Evolutionary conservation across 1,284 basidiomycete species (phyloP), one percentile per base, ranked within the genome.

Genomic region (Sanghuangporus sanghuang): DNA sequence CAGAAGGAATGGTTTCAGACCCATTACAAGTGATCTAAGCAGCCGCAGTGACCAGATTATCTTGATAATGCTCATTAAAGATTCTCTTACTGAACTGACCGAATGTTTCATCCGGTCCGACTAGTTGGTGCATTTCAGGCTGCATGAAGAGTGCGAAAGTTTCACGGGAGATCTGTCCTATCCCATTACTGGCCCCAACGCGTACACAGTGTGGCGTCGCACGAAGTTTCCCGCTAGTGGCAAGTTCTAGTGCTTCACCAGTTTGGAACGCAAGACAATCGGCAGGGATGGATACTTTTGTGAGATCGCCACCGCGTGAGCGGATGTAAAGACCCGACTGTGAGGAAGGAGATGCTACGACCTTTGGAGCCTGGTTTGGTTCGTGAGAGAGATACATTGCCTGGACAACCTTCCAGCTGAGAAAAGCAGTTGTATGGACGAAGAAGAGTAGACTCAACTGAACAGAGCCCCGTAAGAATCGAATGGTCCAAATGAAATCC

Each of bases 131-230:
- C 5, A 89, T 87, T 72, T 96, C 86, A 1, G 95, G 95, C 75
- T 96, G 94, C 85, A 97, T 89, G 80, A 97, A 98, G 27, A 96
- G 79, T 3, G 93, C 90, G 68, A 92, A 93, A 1, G 89, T 95
- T 76, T 93, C 92, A 65, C 93, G 79, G n/a, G 88, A 93, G 57
- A 90, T 78, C 46, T 74, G 76, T 40, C 80, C 79, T 9, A 77
- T 75, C 2, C 78, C 76, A 32, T 75, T 69, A 8, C 62, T 73
- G 2, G 74, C 73, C 5, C 88, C 90, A 2, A 90, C 83, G 62
- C 87, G 85, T 42, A 97, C 95, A 69, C 92, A 96, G 70, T 98
- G 95, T 7, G 94, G 93, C 0, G 95, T 97, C 0, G 95, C 95
- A 52, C 87, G 83, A 18, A 97, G 78, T 64, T 79, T 82, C 11